phyloP scores from a whole-genome alignment of 164 flowering plant species.

The Annona cherimola region DNA sequence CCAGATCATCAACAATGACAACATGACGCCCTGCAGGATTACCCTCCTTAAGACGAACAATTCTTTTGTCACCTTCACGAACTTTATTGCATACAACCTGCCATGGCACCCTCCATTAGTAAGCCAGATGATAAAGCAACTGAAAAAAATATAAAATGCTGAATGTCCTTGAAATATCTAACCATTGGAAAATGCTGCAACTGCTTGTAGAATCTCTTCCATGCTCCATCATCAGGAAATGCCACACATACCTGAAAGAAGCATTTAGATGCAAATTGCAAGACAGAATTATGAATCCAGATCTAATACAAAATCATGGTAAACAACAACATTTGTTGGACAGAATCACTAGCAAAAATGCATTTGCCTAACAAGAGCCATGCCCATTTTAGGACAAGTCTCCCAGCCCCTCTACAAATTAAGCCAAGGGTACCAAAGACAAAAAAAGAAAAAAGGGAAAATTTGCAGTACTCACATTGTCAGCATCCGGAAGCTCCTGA shows the following conservation, averaged over 20 bases:
- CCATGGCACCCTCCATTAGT: conserved; percentile 1
- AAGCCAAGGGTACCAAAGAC: neutral
- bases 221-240: conserved; percentile 99
- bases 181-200: conserved; percentile 83
- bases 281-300: neutral
- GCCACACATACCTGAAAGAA: conserved; percentile 66
- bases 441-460: neutral
- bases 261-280: neutral
- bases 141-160: neutral
- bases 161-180: conserved; percentile 8
- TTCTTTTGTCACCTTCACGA: conserved; percentile 92
- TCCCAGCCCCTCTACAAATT: neutral
- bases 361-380: neutral
- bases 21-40: conserved; percentile 82
- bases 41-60: conserved; percentile 93
- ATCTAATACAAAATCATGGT: neutral
- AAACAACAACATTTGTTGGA: neutral
- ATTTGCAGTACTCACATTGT: conserved; percentile 45
- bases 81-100: conserved; percentile 90
- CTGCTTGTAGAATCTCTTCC: conserved; percentile 93
- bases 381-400: neutral
- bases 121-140: neutral
- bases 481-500: conserved; percentile 72
- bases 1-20: conserved; percentile 96
- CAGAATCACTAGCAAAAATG: neutral